Evolutionary conservation across 73 alveolate genomes (phyloP).

Genomic region (Paramecium primaurelia): DNA sequence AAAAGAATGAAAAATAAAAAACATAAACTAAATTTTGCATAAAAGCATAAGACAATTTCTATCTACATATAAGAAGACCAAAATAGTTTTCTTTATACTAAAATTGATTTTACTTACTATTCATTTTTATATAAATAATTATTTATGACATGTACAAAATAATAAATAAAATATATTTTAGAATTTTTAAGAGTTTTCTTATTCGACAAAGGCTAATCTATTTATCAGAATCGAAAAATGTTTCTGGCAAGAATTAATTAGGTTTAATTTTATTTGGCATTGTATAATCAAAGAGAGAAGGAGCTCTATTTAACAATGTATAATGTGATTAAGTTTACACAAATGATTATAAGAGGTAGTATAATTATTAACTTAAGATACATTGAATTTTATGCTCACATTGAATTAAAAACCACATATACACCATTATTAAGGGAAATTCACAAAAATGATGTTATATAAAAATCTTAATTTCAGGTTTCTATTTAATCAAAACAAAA

Average conservation of each 20-base stretch:
- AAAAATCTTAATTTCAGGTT: not conserved
- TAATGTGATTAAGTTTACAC: not conserved
- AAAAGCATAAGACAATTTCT: not conserved
- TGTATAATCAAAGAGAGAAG: not conserved
- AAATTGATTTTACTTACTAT: not conserved
- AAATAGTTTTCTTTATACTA: not conserved
- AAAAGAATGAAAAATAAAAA: not conserved
- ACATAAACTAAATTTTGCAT: not conserved
- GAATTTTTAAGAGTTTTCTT: not conserved
- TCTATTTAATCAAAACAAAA: not conserved
- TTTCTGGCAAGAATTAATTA: constrained; percentile 5
- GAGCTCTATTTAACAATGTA: not conserved
- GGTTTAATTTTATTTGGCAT: constrained; percentile 6
- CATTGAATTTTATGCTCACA: not conserved
- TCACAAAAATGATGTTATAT: not conserved
- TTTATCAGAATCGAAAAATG: not conserved
- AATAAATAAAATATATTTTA: not conserved
- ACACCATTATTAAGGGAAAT: constrained; percentile 11
- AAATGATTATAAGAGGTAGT: not conserved
- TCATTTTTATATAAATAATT: not conserved
- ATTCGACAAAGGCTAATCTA: constrained; percentile 12
- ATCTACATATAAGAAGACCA: not conserved
- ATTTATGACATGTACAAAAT: not conserved
- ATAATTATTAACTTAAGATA: not conserved
- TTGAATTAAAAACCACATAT: not conserved